Conservation (phyloP, 2,329 filamentous ascomycete genomes). For the Trichoderma harzianum region DNA sequence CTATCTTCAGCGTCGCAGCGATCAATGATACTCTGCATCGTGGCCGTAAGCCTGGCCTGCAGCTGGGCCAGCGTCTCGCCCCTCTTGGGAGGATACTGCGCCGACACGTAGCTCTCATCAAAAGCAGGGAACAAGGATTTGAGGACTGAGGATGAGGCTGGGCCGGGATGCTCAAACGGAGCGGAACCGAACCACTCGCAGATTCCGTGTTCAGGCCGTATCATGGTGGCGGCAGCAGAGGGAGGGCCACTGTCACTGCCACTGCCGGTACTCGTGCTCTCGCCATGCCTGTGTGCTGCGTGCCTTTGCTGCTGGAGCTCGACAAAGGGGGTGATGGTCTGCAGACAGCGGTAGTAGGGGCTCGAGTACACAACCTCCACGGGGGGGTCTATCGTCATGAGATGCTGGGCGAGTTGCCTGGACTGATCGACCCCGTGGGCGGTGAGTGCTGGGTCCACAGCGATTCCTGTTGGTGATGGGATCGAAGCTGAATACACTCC, state of each 20-base stretch:
- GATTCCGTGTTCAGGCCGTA: conserved; percentile 56
- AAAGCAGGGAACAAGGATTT: conserved; percentile 64
- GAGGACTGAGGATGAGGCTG: conserved; percentile 63
- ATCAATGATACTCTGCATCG: conserved; percentile 66
- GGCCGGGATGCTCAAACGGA: conserved; percentile 78
- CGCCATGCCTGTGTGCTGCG: neutral
- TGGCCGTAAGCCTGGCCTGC: conserved; percentile 73
- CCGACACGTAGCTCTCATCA: conserved; percentile 55
- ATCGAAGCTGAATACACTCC: conserved; percentile 73
- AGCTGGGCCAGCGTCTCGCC: conserved; percentile 80
- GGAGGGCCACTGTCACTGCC: neutral
- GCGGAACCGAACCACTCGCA: conserved; percentile 92
- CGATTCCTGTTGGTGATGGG: conserved; percentile 79
- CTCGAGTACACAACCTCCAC: conserved; percentile 78
- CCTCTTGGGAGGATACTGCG: conserved; percentile 62
- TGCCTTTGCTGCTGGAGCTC: conserved; percentile 35
- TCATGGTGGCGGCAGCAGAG: conserved; percentile 31
- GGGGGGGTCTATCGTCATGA: conserved; percentile 60
- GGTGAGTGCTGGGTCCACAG: conserved; percentile 83
- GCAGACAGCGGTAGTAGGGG: conserved; percentile 82
- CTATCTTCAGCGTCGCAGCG: conserved; percentile 68
- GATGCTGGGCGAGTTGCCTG: conserved; percentile 66
- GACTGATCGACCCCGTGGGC: conserved; percentile 84
- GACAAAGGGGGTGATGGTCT: conserved; percentile 73
- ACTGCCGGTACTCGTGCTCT: neutral